Percentiles rank a stretch among this genome's conserved stretches.
These are phyloP conservation scores for Xanthoceras sorbifolium DNA, from an alignment of 345 rosid species.

Conservation along the genomic window DNA sequence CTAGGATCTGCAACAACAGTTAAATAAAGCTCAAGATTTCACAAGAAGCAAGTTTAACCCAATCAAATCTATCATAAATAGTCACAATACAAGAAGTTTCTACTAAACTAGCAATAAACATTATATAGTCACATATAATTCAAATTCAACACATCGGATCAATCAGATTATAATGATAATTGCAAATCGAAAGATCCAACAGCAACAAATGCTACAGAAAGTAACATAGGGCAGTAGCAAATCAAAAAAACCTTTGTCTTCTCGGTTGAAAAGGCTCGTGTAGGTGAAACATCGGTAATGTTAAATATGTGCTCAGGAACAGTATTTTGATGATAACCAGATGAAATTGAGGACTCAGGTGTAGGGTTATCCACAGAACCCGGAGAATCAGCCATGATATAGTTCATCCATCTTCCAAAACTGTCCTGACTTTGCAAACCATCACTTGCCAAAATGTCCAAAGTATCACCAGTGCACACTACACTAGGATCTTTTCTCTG, in stretches of 20 bases:
- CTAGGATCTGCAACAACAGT: constrained; percentile 54
- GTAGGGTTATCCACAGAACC: constrained; percentile 47
- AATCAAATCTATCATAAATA: neutral
- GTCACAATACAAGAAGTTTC: neutral
- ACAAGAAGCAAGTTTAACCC: neutral
- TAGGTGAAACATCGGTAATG: constrained; percentile 80
- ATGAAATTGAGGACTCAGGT: constrained; percentile 48
- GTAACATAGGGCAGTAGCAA: neutral
- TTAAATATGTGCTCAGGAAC: constrained; percentile 61
- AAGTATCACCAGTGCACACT: constrained; percentile 38
- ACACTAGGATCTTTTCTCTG: constrained; percentile 36
- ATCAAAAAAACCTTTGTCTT: constrained; percentile 69
- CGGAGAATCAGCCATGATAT: constrained; percentile 51
- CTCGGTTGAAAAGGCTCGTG: constrained; percentile 80
- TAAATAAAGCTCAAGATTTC: neutral
- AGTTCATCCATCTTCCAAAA: constrained; percentile 83
- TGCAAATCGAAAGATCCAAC: neutral
- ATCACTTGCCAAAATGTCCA: constrained; percentile 47
- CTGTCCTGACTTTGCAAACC: constrained; percentile 81
- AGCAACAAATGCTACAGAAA: neutral
- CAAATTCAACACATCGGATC: neutral
- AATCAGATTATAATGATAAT: neutral
- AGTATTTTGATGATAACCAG: constrained; percentile 40
- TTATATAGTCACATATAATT: neutral
- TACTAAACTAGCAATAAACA: neutral